Evolutionary conservation across 352 stramenopile species (phyloP).

Genomic region (Phytopythium vexans): DNA sequence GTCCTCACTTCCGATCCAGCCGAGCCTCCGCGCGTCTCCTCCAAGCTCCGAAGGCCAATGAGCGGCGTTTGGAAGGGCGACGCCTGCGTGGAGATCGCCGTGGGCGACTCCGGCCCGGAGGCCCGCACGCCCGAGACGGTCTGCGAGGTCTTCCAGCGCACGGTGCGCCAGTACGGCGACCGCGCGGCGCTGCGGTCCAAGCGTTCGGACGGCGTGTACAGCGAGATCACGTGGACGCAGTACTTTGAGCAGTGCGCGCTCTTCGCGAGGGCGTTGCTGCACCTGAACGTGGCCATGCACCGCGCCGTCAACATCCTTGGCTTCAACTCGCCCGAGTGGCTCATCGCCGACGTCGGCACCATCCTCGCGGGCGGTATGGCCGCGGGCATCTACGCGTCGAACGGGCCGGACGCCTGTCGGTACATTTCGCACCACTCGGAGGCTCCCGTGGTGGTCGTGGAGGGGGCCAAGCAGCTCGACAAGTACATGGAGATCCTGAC

Average conservation of each 20-base stretch:
- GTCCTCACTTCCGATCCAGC: too few species aligned
- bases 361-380: constrained; percentile 79
- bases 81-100: neutral
- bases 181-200: constrained; percentile 38
- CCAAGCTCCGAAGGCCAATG: neutral
- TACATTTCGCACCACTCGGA: constrained; percentile 80
- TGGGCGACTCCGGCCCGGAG: constrained; percentile 9
- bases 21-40: too few species aligned
- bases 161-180: constrained; percentile 19
- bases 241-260: constrained; percentile 62
- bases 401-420: constrained; percentile 63
- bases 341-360: constrained; percentile 72
- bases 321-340: constrained; percentile 86
- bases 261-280: constrained; percentile 75
- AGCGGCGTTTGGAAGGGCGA: neutral
- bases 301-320: constrained; percentile 82
- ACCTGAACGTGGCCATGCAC: constrained; percentile 57
- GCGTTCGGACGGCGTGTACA: constrained; percentile 22
- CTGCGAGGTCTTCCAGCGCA: constrained; percentile 31
- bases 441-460: constrained; percentile 70
- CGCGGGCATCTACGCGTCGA: constrained; percentile 87
- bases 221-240: constrained; percentile 54
- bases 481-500: constrained; percentile 72
- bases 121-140: constrained; percentile 33
- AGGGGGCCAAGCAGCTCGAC: constrained; percentile 57